Evolutionary conservation across 176 grass and related monocot genomes (phyloP).

Genomic region (Carex myosuroides): DNA sequence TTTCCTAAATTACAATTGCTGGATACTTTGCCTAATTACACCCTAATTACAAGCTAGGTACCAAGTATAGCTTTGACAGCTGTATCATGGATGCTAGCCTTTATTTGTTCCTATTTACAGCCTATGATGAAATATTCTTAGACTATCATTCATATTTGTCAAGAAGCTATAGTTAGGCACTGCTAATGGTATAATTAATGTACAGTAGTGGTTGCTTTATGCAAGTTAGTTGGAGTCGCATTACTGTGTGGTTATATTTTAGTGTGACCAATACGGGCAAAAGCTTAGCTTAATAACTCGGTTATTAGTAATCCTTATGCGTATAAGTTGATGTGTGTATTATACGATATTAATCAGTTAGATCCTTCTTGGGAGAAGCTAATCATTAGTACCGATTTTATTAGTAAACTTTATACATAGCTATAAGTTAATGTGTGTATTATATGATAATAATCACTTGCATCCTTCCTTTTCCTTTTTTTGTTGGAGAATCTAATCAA

Average conservation of each 20-base stretch:
- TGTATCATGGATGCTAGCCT: no score
- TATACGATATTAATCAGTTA: no score
- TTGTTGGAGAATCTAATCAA: neutral
- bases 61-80: no score
- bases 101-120: no score
- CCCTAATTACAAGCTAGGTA: no score
- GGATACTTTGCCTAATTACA: no score
- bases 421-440: neutral
- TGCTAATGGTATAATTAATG: neutral
- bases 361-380: no score
- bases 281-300: neutral
- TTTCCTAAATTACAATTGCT: no score
- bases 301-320: neutral
- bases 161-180: neutral
- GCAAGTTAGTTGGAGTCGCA: neutral
- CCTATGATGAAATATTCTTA: no score
- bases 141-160: no score
- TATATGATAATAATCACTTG: neutral
- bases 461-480: neutral
- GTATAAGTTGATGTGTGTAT: neutral
- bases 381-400: no score
- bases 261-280: neutral
- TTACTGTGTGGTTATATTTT: neutral
- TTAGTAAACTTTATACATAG: neutral
- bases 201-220: neutral